phyloP scores from a whole-genome alignment of 495 filamentous ascomycete species.

The Penicillium atrosanguineum region DNA sequence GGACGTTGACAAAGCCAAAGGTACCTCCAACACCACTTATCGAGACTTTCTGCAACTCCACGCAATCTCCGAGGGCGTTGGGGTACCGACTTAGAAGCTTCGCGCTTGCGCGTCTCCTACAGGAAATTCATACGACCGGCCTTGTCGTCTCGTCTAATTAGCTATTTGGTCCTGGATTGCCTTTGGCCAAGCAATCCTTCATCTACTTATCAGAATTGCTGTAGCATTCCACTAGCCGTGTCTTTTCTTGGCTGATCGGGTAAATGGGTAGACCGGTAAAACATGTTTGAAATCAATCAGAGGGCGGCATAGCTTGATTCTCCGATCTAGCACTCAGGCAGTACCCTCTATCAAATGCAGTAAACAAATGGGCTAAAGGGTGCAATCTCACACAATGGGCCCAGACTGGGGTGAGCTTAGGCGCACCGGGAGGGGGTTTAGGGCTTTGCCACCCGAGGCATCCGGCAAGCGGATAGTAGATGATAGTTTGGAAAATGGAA shows the following conservation, averaged over 20 bases:
- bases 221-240: not conserved
- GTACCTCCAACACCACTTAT: not conserved
- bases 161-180: not conserved
- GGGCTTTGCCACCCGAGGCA: constrained; percentile 5
- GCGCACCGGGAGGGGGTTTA: not conserved
- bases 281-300: not conserved
- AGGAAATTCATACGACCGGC: not conserved
- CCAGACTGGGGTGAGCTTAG: not conserved
- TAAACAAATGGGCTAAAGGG: not conserved
- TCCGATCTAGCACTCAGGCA: constrained; percentile 1
- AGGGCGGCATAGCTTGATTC: constrained; percentile 2
- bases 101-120: constrained; percentile 1
- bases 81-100: constrained; percentile 13
- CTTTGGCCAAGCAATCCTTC: not conserved
- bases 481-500: not conserved
- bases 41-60: constrained; percentile 5
- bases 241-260: not conserved
- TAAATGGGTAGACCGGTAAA: not conserved
- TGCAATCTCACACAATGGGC: constrained; percentile 3
- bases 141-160: not conserved
- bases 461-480: constrained; percentile 4
- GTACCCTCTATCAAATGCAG: not conserved
- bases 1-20: not conserved
- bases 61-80: constrained; percentile 16
- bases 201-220: not conserved